Conservation (phyloP, 176 grass and related monocot genomes). For the Aegilops tauschii region DNA sequence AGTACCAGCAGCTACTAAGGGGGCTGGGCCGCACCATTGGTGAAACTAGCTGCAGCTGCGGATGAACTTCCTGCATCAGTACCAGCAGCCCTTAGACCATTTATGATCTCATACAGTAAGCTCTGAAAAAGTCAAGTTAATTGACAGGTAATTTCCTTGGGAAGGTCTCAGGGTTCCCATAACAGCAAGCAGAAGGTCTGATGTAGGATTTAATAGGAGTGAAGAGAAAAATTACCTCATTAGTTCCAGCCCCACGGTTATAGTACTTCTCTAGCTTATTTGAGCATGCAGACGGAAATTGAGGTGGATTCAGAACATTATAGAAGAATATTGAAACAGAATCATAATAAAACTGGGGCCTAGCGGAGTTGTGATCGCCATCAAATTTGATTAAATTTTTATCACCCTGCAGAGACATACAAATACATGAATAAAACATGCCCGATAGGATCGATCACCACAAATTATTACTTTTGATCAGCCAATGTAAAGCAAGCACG, state of each 20-base stretch:
- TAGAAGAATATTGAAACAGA: slow-evolving; percentile 99
- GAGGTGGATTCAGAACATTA: slow-evolving; percentile 83
- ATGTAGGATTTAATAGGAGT: slow-evolving; percentile 13
- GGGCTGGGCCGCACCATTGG: slow-evolving; percentile 44
- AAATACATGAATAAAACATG: slow-evolving; percentile 27
- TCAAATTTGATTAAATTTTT: slow-evolving; percentile 99
- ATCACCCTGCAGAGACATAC: slow-evolving; percentile 63
- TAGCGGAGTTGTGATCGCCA: slow-evolving; percentile 90
- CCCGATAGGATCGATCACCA: not conserved
- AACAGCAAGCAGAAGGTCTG: slow-evolving; percentile 7
- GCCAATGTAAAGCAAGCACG: not conserved
- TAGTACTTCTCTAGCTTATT: slow-evolving; percentile 84
- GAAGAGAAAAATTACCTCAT: slow-evolving; percentile 62
- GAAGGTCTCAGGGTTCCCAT: not conserved
- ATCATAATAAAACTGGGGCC: slow-evolving; percentile 98
- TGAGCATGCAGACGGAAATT: slow-evolving; percentile 65
- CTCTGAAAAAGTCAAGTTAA: slow-evolving; percentile 54
- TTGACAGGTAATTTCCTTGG: slow-evolving; percentile 18
- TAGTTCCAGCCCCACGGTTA: slow-evolving; percentile 61
- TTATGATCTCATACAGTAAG: slow-evolving; percentile 94
- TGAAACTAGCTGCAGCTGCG: slow-evolving; percentile 58
- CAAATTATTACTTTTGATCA: slow-evolving; percentile 1
- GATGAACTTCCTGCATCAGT: slow-evolving; percentile 85
- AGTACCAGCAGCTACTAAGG: not conserved
- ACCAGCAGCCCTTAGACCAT: slow-evolving; percentile 62